These are phyloP conservation scores for Penstemon barbatus DNA, from an alignment of 257 asterid genomes.

Conservation along the genomic window DNA sequence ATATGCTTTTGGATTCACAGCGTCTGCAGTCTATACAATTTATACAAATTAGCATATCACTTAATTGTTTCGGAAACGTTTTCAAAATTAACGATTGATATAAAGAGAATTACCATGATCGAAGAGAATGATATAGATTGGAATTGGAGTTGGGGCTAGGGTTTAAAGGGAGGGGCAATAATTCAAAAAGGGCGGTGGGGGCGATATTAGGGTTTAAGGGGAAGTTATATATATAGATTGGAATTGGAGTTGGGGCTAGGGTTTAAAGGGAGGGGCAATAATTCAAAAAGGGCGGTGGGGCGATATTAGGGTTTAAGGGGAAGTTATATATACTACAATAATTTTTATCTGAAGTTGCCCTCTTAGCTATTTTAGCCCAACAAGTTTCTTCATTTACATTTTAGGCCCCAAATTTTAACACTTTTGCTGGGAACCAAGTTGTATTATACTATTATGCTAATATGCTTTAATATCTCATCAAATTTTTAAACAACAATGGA, in stretches of 20 bases:
- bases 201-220: neutral
- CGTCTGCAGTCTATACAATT: conserved; percentile 50
- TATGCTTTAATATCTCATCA: neutral
- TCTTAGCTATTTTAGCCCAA: neutral
- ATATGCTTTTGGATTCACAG: conserved; percentile 85
- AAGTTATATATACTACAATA: neutral
- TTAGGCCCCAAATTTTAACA: neutral
- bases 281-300: no score
- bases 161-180: neutral
- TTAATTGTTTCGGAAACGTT: neutral
- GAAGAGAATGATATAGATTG: neutral
- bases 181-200: no score
- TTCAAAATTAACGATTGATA: neutral
- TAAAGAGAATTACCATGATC: conserved; percentile 6
- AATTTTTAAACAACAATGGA: no score
- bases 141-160: no score
- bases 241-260: no score
- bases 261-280: neutral
- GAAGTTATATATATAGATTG: neutral
- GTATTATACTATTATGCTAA: neutral
- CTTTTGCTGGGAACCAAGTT: neutral
- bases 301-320: neutral
- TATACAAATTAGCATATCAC: neutral
- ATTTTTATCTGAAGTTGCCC: neutral
- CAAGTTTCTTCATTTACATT: neutral